Percentiles rank a stretch among this genome's conserved stretches.
phyloP scores from a whole-genome alignment of 2,329 filamentous ascomycete species.

The Talaromyces sp. region DNA sequence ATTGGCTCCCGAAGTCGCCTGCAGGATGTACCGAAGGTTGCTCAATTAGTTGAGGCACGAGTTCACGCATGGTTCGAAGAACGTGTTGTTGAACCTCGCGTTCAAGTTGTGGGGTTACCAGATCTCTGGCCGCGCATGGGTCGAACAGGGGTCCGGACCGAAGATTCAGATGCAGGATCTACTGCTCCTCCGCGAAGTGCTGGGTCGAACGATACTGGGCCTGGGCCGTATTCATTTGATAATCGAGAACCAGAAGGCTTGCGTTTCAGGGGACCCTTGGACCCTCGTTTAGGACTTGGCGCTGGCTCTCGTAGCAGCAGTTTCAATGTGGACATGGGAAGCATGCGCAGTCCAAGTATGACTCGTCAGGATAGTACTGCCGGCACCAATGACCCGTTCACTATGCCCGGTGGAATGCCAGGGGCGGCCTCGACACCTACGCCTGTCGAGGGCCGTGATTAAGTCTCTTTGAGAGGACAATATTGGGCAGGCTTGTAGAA shows the following conservation, averaged over 20 bases:
- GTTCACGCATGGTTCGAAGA: slow-evolving; percentile 70
- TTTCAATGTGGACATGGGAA: slow-evolving; percentile 37
- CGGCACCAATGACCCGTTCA: slow-evolving; percentile 36
- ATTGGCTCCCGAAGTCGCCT: slow-evolving; percentile 65
- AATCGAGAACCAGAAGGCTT: slow-evolving; percentile 35
- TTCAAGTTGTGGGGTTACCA: slow-evolving; percentile 66
- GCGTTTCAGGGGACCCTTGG: slow-evolving; percentile 34
- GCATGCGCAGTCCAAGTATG: slow-evolving; percentile 35
- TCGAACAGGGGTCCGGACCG: slow-evolving; percentile 47
- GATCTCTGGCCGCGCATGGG: slow-evolving; percentile 64
- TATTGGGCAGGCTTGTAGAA: too few species aligned
- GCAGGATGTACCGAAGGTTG: slow-evolving; percentile 68
- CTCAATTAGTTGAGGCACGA: slow-evolving; percentile 65
- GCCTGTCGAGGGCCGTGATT: too few species aligned
- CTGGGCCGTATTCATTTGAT: slow-evolving; percentile 24
- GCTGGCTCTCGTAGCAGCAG: slow-evolving; percentile 37
- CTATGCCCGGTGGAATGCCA: slow-evolving; percentile 46
- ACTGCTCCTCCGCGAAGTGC: slow-evolving; percentile 35
- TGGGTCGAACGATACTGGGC: slow-evolving; percentile 30
- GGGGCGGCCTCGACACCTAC: slow-evolving; percentile 4
- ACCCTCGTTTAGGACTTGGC: slow-evolving; percentile 33
- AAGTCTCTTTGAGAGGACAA: too few species aligned
- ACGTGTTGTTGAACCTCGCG: slow-evolving; percentile 65
- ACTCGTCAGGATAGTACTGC: slow-evolving; percentile 34
- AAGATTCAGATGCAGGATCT: slow-evolving; percentile 45